Evolutionary conservation across 495 filamentous ascomycete genomes (phyloP).

Genomic region (Penicillium ucsense): DNA sequence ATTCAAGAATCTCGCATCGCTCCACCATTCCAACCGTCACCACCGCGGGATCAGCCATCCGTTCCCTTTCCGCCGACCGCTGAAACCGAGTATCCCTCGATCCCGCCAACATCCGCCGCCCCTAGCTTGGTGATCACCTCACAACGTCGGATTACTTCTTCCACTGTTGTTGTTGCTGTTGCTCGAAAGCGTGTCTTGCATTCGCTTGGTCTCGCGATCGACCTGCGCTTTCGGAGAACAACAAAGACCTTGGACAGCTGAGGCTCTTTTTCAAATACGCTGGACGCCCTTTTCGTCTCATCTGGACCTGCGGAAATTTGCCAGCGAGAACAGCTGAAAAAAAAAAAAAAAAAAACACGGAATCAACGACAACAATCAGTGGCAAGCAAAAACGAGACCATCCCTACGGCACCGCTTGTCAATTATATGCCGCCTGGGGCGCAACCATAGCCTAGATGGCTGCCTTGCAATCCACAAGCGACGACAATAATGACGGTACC

Average conservation of each 20-base stretch:
- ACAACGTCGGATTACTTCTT: neutral
- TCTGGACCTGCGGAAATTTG: too few relatives aligned
- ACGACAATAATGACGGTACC: slow-evolving; percentile 11
- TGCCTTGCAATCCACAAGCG: slow-evolving; percentile 22
- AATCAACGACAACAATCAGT: too few relatives aligned
- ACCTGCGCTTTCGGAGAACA: too few relatives aligned
- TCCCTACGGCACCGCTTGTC: slow-evolving; percentile 1
- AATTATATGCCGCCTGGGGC: slow-evolving; percentile 23
- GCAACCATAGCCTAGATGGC: slow-evolving; percentile 29
- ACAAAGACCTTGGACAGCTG: too few relatives aligned
- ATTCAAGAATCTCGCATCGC: neutral
- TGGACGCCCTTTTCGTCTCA: too few relatives aligned
- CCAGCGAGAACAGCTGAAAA: too few relatives aligned
- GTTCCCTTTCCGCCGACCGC: neutral
- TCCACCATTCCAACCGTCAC: neutral
- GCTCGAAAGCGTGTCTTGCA: too few relatives aligned
- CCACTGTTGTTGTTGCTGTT: too few relatives aligned
- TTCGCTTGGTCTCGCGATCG: too few relatives aligned
- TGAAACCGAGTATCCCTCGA: slow-evolving; percentile 1
- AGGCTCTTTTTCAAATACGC: too few relatives aligned
- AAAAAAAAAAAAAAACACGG: too few relatives aligned
- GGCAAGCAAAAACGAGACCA: too few relatives aligned
- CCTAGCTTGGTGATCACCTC: neutral
- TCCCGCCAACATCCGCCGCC: slow-evolving; percentile 5
- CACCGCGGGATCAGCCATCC: neutral